Percentiles rank a stretch among this genome's conserved stretches.
These are phyloP conservation scores for Meripilus lineatus DNA, from an alignment of 1,284 basidiomycete species.

Conservation along the genomic window DNA sequence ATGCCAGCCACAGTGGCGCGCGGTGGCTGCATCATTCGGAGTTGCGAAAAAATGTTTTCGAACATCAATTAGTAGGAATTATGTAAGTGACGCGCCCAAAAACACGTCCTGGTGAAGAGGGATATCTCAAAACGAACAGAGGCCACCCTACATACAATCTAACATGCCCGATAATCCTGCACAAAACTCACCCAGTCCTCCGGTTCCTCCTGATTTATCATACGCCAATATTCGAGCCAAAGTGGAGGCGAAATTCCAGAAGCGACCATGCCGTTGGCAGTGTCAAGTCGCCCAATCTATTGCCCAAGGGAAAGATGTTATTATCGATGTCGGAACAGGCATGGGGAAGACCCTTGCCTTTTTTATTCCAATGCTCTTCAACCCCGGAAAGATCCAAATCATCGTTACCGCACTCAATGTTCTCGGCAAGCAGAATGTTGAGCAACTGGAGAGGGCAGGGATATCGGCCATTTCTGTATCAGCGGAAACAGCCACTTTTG, in stretches of 20 bases:
- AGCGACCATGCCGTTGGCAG: not conserved
- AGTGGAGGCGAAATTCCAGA: too few relatives aligned
- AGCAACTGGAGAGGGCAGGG: constrained; percentile 1
- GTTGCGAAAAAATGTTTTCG: not conserved
- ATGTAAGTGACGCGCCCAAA: not conserved
- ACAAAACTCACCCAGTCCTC: too few relatives aligned
- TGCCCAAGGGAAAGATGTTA: not conserved
- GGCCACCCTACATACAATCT: not conserved
- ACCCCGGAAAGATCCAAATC: constrained; percentile 3
- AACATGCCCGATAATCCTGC: not conserved
- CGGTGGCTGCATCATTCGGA: not conserved
- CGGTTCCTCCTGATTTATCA: too few relatives aligned
- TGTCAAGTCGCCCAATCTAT: not conserved
- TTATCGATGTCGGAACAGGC: constrained; percentile 9
- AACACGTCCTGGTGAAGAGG: not conserved
- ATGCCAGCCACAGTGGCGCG: not conserved
- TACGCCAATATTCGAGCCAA: too few relatives aligned
- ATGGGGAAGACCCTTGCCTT: constrained; percentile 14
- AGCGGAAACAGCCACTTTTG: constrained; percentile 1
- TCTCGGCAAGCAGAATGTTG: constrained; percentile 15
- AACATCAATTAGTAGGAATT: not conserved
- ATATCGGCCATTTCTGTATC: constrained; percentile 10
- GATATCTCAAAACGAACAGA: not conserved
- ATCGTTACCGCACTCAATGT: constrained; percentile 17
- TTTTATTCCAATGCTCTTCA: constrained; percentile 10